These are phyloP conservation scores for Leccinum subgranulosum DNA, from an alignment of 768 basidiomycete species.

Conservation along the genomic window DNA sequence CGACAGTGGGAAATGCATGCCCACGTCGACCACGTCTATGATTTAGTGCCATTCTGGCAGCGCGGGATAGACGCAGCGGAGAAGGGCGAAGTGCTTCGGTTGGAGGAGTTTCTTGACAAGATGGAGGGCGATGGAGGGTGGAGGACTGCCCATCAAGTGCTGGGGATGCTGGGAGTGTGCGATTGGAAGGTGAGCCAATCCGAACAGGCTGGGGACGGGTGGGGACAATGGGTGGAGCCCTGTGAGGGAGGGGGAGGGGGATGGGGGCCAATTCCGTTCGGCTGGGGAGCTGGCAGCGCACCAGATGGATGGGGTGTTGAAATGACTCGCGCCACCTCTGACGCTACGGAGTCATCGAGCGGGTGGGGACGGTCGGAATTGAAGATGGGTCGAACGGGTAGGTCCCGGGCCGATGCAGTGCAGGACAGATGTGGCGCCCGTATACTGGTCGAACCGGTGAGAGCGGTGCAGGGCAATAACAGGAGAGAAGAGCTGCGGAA, in stretches of 20 bases:
- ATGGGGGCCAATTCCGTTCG: not conserved
- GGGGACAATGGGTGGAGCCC: not conserved
- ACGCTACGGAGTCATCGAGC: constrained; percentile 17
- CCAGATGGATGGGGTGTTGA: constrained; percentile 13
- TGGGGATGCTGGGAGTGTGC: constrained; percentile 26
- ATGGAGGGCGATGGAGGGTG: constrained; percentile 36
- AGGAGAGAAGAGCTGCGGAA: constrained; percentile 20
- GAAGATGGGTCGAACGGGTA: not conserved
- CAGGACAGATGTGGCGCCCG: constrained; percentile 3
- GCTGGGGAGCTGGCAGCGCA: constrained; percentile 12
- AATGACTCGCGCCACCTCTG: constrained; percentile 12
- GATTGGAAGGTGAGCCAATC: constrained; percentile 9
- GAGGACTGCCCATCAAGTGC: constrained; percentile 27
- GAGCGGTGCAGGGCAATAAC: constrained; percentile 1
- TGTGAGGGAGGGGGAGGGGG: constrained; percentile 10
- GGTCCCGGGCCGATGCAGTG: not conserved
- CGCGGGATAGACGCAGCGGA: constrained; percentile 46
- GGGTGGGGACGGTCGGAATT: constrained; percentile 16
- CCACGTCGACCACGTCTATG: constrained; percentile 46
- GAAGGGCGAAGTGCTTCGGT: constrained; percentile 38
- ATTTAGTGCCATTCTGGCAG: constrained; percentile 55
- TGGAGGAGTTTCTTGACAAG: constrained; percentile 46
- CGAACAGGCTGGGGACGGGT: not conserved
- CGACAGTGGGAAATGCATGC: constrained; percentile 28
- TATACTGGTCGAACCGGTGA: not conserved